phyloP scores from a whole-genome alignment of 441 rosid species.

The Raphanus hybrid region DNA sequence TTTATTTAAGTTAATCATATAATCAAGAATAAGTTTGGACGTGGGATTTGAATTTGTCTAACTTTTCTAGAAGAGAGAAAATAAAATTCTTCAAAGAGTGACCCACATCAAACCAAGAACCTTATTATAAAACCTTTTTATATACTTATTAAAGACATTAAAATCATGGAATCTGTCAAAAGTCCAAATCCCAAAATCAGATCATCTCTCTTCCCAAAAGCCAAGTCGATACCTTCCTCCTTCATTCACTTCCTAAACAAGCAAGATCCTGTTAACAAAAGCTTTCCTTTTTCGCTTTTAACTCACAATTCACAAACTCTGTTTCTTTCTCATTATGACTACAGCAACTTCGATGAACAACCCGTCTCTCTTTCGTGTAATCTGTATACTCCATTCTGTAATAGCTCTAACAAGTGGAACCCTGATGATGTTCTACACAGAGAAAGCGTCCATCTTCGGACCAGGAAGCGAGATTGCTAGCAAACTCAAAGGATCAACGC shows the following conservation, averaged over 20 bases:
- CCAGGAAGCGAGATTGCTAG: constrained; percentile 66
- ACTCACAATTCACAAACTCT: constrained; percentile 1
- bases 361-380: constrained; percentile 58
- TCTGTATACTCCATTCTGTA: constrained; percentile 71
- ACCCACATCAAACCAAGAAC: constrained; percentile 19
- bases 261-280: neutral
- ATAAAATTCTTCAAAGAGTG: constrained; percentile 17
- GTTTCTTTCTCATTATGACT: neutral
- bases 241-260: constrained; percentile 28
- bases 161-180: constrained; percentile 42
- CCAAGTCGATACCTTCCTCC: constrained; percentile 35
- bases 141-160: constrained; percentile 11
- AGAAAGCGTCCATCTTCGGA: constrained; percentile 57
- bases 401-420: constrained; percentile 71
- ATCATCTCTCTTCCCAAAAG: constrained; percentile 32
- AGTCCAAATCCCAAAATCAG: constrained; percentile 39
- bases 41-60: constrained; percentile 34
- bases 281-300: neutral
- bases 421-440: constrained; percentile 74
- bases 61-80: neutral
- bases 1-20: neutral
- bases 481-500: constrained; percentile 78
- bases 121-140: neutral
- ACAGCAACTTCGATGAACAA: constrained; percentile 39
- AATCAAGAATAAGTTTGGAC: constrained; percentile 13